phyloP scores from a whole-genome alignment of 768 basidiomycete genomes.

The Russula abietina region DNA sequence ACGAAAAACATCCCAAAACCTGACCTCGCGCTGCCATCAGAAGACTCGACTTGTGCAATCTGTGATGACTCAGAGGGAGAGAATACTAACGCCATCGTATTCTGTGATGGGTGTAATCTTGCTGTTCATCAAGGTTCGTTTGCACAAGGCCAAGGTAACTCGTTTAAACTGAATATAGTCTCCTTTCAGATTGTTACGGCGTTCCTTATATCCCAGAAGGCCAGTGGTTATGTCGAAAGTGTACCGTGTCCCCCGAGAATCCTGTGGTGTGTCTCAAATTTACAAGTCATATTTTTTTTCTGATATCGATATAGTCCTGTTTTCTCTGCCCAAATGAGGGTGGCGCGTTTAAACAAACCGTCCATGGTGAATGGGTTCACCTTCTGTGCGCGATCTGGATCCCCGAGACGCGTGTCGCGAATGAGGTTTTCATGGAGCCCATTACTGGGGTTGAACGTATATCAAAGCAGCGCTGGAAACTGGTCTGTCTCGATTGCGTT shows the following conservation, averaged over 20 bases:
- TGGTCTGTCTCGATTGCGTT: constrained; percentile 49
- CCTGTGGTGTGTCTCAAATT: constrained; percentile 64
- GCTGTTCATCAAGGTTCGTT: constrained; percentile 95
- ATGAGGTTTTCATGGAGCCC: constrained; percentile 98
- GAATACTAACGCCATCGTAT: constrained; percentile 98
- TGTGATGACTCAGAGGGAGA: constrained; percentile 99
- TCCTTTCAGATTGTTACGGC: constrained; percentile 83
- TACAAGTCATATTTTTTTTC: background rate
- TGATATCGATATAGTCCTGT: constrained; percentile 61
- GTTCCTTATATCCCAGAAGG: constrained; percentile 99
- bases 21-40: constrained; percentile 79
- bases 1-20: constrained; percentile 92
- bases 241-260: constrained; percentile 94
- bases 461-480: constrained; percentile 87
- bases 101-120: constrained; percentile 97
- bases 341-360: constrained; percentile 97
- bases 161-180: background rate
- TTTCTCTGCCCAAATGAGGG: constrained; percentile 95
- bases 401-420: constrained; percentile 87
- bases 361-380: constrained; percentile 90
- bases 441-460: constrained; percentile 85
- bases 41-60: constrained; percentile 94
- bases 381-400: constrained; percentile 97
- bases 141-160: background rate
- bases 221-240: constrained; percentile 98